Evolutionary conservation across 345 rosid species (phyloP).

Genomic region (Acer saccharum): DNA sequence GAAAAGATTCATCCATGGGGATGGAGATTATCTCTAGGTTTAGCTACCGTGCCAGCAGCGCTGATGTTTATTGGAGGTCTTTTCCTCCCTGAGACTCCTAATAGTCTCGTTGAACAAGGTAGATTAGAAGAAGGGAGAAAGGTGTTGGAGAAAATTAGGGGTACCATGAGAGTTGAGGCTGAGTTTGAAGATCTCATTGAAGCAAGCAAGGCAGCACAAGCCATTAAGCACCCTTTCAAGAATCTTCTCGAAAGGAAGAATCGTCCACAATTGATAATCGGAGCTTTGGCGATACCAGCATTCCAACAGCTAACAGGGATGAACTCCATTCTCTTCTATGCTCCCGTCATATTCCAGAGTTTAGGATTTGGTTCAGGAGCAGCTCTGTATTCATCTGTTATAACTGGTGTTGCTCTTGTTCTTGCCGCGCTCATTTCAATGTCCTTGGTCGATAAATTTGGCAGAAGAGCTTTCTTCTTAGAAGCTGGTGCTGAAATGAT

Average conservation of each 20-base stretch:
- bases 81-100: slow-evolving; percentile 73
- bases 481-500: slow-evolving; percentile 82
- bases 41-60: slow-evolving; percentile 64
- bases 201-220: slow-evolving; percentile 69
- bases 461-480: slow-evolving; percentile 75
- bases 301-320: slow-evolving; percentile 87
- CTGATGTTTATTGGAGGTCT: slow-evolving; percentile 74
- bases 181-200: slow-evolving; percentile 77
- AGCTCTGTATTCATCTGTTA: slow-evolving; percentile 58
- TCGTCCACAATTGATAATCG: slow-evolving; percentile 68
- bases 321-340: slow-evolving; percentile 85
- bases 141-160: slow-evolving; percentile 67
- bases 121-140: slow-evolving; percentile 58
- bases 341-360: slow-evolving; percentile 85
- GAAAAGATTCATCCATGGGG: slow-evolving; percentile 87
- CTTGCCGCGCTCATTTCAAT: slow-evolving; percentile 65
- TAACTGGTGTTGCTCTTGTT: slow-evolving; percentile 63
- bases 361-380: slow-evolving; percentile 76
- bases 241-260: slow-evolving; percentile 64
- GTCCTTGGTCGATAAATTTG: slow-evolving; percentile 67
- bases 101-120: slow-evolving; percentile 85
- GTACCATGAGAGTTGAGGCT: slow-evolving; percentile 65
- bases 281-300: slow-evolving; percentile 76
- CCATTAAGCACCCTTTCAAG: slow-evolving; percentile 69
- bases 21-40: slow-evolving; percentile 78